Evolutionary conservation across 2,329 filamentous ascomycete genomes (phyloP), one percentile per base, ranked within the genome.

Genomic region (Coniochaeta ligniaria): DNA sequence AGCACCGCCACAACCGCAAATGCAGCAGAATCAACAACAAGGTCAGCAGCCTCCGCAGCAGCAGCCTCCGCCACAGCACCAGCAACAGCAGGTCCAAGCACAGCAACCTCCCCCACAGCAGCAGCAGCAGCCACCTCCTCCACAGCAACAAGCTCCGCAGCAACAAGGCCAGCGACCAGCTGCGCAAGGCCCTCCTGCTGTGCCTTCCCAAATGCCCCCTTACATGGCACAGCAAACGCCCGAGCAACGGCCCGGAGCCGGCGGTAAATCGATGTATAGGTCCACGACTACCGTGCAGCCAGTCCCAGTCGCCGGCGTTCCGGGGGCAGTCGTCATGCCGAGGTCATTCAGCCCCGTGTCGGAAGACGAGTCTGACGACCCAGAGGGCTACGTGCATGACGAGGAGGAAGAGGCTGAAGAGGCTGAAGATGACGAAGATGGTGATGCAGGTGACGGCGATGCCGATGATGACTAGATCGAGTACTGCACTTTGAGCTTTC

Each of bases 301-400:
- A 2, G 33, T 35, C 6, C 20, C 56, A 2, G 38, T 45, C 6
- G 26, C 35, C 12, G 56, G 35, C 4, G 35, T 45, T 17, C 56
- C 56, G 4, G 56, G 35, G 3, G 56, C 56, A 5, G 56, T 41
- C 35, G 35, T 43, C 33, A 41, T 45, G 35, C 35, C 24, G 11
- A 58, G 24, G 56, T 28, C 56, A 2, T 58, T 58, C 26, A 58
- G 56, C 14, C 35, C 35, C 24, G 56, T 58, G 22, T 58, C 56
- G 35, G 56, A 58, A 17, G 56, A 58, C 22, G 54, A 57, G 22
- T 28, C 20, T 22, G 54, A 56, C 54, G 54, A 17, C 8, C 5
- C 31, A 8, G 54, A 36, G 11, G 33, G 20, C 28, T 20, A 38
- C 31, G n/a, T 11, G 8, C 31, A 56, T 6, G 22, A 58, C 2